Conservation (phyloP, 2,329 filamentous ascomycete genomes). For the Ceratocystis destructans region DNA sequence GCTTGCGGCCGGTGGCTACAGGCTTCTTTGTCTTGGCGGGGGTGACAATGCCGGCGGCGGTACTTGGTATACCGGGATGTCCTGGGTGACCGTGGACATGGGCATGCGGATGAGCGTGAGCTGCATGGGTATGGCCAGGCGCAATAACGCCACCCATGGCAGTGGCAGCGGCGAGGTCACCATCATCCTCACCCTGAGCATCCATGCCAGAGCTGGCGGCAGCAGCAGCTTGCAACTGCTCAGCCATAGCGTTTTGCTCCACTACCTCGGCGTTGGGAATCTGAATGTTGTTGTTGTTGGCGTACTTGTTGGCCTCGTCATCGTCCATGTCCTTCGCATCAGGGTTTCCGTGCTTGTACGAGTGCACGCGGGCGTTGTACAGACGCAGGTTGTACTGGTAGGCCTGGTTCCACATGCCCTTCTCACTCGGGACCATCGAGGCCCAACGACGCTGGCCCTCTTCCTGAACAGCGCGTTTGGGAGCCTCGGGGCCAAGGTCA, state of each 20-base stretch:
- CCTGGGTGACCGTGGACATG: background rate
- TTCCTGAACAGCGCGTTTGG: slow-evolving; percentile 75
- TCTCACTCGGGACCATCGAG: slow-evolving; percentile 59
- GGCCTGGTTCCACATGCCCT: slow-evolving; percentile 52
- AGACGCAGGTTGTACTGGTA: slow-evolving; percentile 54
- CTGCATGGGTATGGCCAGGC: background rate
- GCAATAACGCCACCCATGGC: background rate
- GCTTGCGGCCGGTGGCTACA: slow-evolving; percentile 36
- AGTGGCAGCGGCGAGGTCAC: slow-evolving; percentile 23
- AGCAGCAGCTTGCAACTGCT: slow-evolving; percentile 38
- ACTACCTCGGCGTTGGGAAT: slow-evolving; percentile 36
- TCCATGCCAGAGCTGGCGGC: slow-evolving; percentile 27
- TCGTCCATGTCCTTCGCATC: slow-evolving; percentile 48
- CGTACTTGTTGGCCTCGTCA: slow-evolving; percentile 45
- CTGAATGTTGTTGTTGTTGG: slow-evolving; percentile 43
- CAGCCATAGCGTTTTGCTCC: slow-evolving; percentile 44
- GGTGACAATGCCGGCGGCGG: slow-evolving; percentile 20
- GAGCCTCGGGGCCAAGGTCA: slow-evolving; percentile 60
- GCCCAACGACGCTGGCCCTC: slow-evolving; percentile 81
- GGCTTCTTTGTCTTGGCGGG: slow-evolving; percentile 45
- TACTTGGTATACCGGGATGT: background rate
- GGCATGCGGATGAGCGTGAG: slow-evolving; percentile 19
- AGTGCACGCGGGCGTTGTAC: slow-evolving; percentile 51
- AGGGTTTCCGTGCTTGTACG: slow-evolving; percentile 47
- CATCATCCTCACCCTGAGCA: slow-evolving; percentile 32